Evolutionary conservation across 202 grass and related monocot genomes (phyloP).

Genomic region (Panicum hallii): DNA sequence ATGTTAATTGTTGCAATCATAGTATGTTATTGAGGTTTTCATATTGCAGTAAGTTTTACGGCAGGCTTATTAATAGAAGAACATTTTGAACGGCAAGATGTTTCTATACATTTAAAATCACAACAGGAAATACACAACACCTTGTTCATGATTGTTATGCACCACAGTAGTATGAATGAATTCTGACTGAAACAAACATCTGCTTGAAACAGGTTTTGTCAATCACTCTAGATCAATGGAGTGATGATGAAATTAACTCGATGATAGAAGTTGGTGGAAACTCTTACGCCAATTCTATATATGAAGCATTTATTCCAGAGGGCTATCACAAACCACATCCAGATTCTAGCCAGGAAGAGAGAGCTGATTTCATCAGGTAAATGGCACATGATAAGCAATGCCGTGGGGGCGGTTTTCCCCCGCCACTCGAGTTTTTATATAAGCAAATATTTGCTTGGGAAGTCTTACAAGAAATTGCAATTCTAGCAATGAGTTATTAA

Average conservation of each 20-base stretch:
- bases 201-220: slow-evolving; percentile 65
- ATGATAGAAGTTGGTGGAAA: slow-evolving; percentile 92
- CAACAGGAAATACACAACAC: not conserved
- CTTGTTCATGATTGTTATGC: not conserved
- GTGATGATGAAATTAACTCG: slow-evolving; percentile 64
- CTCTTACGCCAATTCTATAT: slow-evolving; percentile 77
- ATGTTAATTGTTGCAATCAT: not conserved
- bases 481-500: not conserved
- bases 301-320: slow-evolving; percentile 79
- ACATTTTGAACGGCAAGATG: not conserved
- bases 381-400: not conserved
- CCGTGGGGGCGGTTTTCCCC: too few relatives aligned
- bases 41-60: not conserved
- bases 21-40: not conserved
- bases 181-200: slow-evolving; percentile 2
- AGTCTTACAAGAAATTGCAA: not conserved
- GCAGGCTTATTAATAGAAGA: not conserved
- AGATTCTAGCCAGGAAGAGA: slow-evolving; percentile 63
- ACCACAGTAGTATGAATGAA: not conserved
- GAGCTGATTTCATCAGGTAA: slow-evolving; percentile 74
- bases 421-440: not conserved
- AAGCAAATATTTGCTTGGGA: not conserved
- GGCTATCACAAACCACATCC: slow-evolving; percentile 62
- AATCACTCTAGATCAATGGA: slow-evolving; percentile 82
- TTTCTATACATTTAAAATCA: not conserved